Percentiles rank a stretch among this genome's conserved stretches.
Evolutionary conservation across 345 rosid genomes (phyloP).

Genomic region (Dovyalis caffra): DNA sequence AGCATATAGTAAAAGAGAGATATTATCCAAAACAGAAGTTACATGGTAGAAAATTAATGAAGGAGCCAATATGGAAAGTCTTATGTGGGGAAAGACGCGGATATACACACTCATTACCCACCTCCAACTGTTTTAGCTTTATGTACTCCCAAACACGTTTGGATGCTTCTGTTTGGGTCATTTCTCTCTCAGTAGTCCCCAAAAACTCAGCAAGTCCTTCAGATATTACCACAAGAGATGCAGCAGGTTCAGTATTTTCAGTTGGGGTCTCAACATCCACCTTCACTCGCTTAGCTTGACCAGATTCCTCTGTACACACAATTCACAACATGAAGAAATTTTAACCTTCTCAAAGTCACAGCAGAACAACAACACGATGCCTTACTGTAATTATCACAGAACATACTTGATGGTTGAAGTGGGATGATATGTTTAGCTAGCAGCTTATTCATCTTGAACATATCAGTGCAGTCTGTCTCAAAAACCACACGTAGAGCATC

Average conservation of each 20-base stretch:
- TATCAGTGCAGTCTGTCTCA: constrained; percentile 97
- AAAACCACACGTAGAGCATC: constrained; percentile 84
- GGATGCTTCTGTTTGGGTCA: constrained; percentile 54
- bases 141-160: constrained; percentile 78
- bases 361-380: not conserved
- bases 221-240: constrained; percentile 53
- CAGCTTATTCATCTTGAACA: constrained; percentile 98
- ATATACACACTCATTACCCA: constrained; percentile 22
- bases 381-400: not conserved
- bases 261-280: constrained; percentile 52
- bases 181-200: constrained; percentile 62
- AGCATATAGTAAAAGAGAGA: not conserved
- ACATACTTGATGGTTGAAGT: constrained; percentile 80
- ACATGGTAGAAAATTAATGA: not conserved
- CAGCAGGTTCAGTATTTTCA: constrained; percentile 42
- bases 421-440: constrained; percentile 87
- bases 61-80: not conserved
- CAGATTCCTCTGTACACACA: constrained; percentile 60
- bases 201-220: constrained; percentile 81
- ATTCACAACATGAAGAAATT: constrained; percentile 6
- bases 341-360: constrained; percentile 9
- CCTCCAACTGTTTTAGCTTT: constrained; percentile 73
- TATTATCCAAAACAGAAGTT: not conserved
- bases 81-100: not conserved
- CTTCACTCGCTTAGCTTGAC: constrained; percentile 72